phyloP scores from a whole-genome alignment of 345 rosid species.

The Pistacia atlantica region DNA sequence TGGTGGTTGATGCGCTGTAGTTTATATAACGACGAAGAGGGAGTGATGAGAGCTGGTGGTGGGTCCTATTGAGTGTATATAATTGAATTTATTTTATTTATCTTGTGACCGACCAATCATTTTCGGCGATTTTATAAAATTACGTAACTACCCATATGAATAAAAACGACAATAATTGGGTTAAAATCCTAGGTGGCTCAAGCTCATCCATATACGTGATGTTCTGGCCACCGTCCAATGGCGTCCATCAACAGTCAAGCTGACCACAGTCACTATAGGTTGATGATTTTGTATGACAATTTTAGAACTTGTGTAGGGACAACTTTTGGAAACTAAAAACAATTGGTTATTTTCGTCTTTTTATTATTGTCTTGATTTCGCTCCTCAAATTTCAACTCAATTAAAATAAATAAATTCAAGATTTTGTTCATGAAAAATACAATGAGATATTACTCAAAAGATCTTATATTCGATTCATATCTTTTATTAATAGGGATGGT shows the following conservation, averaged over 20 bases:
- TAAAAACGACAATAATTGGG: slow-evolving; percentile 14
- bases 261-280: neutral
- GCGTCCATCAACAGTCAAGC: slow-evolving; percentile 17
- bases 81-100: slow-evolving; percentile 20
- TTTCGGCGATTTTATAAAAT: neutral
- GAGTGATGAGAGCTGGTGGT: slow-evolving; percentile 3
- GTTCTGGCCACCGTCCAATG: slow-evolving; percentile 37
- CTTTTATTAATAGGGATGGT: no score
- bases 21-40: slow-evolving; percentile 23
- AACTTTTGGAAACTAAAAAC: neutral
- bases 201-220: slow-evolving; percentile 24
- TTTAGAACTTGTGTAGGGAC: neutral
- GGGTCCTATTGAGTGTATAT: slow-evolving; percentile 20
- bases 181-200: slow-evolving; percentile 25
- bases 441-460: no score
- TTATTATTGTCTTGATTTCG: no score
- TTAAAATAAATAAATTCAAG: no score
- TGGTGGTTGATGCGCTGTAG: neutral
- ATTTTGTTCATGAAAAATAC: no score
- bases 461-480: no score
- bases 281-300: no score
- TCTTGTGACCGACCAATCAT: slow-evolving; percentile 37
- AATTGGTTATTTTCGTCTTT: neutral
- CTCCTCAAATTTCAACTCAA: no score
- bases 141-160: slow-evolving; percentile 1